phyloP scores from a whole-genome alignment of 1,139 yeast genomes.

The Magnusiomyces fungicola region DNA sequence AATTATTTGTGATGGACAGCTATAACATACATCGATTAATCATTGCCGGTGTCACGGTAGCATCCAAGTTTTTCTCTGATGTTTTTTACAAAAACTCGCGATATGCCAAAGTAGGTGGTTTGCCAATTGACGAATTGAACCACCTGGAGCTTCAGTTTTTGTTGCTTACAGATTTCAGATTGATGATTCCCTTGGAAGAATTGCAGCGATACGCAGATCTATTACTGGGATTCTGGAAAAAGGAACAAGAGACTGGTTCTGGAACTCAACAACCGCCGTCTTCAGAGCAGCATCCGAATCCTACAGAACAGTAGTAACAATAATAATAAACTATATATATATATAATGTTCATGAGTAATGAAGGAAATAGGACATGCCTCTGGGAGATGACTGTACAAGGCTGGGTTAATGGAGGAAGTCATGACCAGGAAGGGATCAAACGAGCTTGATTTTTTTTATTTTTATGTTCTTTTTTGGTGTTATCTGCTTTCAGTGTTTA shows the following conservation, averaged over 20 bases:
- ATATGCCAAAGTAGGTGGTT: conserved; percentile 96
- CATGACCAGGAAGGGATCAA: neutral
- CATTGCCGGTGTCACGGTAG: conserved; percentile 94
- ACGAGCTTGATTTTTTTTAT: neutral
- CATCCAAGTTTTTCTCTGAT: conserved; percentile 91
- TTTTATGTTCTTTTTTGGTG: neutral
- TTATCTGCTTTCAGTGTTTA: neutral
- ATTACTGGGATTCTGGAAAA: conserved; percentile 73
- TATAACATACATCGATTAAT: conserved; percentile 90
- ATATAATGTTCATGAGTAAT: neutral
- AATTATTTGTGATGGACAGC: conserved; percentile 89
- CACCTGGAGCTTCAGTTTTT: conserved; percentile 87
- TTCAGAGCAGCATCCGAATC: neutral
- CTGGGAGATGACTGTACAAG: neutral
- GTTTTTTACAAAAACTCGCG: conserved; percentile 93
- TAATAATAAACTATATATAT: neutral
- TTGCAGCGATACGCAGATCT: conserved; percentile 86
- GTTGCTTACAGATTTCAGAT: conserved; percentile 72
- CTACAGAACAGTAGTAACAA: neutral
- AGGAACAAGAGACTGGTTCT: conserved; percentile 39
- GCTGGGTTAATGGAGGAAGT: neutral
- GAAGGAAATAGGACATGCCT: neutral
- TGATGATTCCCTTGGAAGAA: conserved; percentile 86
- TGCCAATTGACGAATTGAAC: conserved; percentile 88
- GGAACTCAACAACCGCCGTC: neutral